phyloP scores from a whole-genome alignment of 2,329 filamentous ascomycete genomes.

The Talaromyces sp. region DNA sequence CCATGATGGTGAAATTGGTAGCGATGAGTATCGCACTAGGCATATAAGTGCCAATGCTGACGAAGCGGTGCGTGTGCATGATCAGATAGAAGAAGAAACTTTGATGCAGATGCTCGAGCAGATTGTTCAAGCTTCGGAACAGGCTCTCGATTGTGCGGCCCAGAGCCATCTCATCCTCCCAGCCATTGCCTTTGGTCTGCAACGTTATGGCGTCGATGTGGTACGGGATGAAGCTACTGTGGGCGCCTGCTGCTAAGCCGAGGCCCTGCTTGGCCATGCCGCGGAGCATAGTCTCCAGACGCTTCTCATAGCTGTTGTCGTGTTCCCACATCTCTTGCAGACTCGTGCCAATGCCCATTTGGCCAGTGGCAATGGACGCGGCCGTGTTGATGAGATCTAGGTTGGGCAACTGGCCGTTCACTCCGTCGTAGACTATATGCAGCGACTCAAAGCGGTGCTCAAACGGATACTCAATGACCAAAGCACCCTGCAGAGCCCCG shows the following conservation, averaged over 20 bases:
- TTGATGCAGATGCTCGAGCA: constrained; percentile 94
- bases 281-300: constrained; percentile 80
- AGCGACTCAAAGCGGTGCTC: constrained; percentile 80
- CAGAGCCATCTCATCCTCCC: constrained; percentile 97
- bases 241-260: constrained; percentile 82
- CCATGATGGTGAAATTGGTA: constrained; percentile 91
- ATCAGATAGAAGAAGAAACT: constrained; percentile 99
- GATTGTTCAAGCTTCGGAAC: constrained; percentile 90
- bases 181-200: constrained; percentile 82
- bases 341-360: constrained; percentile 82
- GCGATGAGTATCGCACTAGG: constrained; percentile 97
- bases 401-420: constrained; percentile 93
- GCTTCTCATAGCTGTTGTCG: constrained; percentile 70
- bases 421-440: constrained; percentile 89
- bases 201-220: constrained; percentile 95
- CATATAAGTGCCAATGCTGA: constrained; percentile 95
- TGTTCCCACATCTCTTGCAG: constrained; percentile 84
- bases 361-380: constrained; percentile 77
- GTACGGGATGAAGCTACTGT: constrained; percentile 95
- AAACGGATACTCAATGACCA: constrained; percentile 90
- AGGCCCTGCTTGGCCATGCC: constrained; percentile 91
- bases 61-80: constrained; percentile 86
- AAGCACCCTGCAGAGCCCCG: constrained; percentile 83
- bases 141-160: constrained; percentile 85
- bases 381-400: constrained; percentile 94